phyloP scores from a whole-genome alignment of 768 basidiomycete genomes.

The Trametes maxima region DNA sequence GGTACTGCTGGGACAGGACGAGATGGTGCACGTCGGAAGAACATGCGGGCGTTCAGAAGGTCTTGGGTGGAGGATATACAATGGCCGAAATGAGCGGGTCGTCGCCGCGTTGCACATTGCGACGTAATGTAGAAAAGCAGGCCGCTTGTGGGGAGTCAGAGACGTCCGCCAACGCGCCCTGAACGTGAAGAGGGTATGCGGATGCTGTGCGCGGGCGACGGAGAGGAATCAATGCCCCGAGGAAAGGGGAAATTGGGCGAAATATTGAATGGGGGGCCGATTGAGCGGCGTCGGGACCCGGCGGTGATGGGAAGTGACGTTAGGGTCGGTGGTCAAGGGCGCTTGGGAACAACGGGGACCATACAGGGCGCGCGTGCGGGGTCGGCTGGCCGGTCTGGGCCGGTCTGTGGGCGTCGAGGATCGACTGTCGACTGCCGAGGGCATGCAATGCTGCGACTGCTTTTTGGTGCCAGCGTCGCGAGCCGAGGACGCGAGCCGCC shows the following conservation, averaged over 20 bases:
- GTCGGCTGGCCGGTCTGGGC: too few species aligned
- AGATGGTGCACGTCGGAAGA: slow-evolving; percentile 7
- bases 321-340: neutral
- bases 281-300: slow-evolving; percentile 12
- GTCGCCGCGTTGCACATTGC: neutral
- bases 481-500: neutral
- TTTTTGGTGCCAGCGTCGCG: neutral
- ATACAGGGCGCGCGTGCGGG: too few species aligned
- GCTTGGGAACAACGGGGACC: too few species aligned
- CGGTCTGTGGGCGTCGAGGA: too few species aligned
- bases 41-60: slow-evolving; percentile 15
- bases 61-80: slow-evolving; percentile 1
- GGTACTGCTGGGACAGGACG: neutral
- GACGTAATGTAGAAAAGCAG: slow-evolving; percentile 4
- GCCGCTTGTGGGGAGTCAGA: neutral
- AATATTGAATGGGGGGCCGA: neutral
- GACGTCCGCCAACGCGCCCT: neutral
- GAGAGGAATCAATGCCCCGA: too few species aligned
- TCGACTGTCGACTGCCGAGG: neutral
- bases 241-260: too few species aligned
- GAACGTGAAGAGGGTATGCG: too few species aligned
- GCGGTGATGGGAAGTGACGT: neutral
- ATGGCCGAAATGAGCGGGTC: slow-evolving; percentile 12
- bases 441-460: neutral
- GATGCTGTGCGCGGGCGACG: too few species aligned